Evolutionary conservation across 257 asterid genomes (phyloP).

Genomic region (Catharanthus roseus): DNA sequence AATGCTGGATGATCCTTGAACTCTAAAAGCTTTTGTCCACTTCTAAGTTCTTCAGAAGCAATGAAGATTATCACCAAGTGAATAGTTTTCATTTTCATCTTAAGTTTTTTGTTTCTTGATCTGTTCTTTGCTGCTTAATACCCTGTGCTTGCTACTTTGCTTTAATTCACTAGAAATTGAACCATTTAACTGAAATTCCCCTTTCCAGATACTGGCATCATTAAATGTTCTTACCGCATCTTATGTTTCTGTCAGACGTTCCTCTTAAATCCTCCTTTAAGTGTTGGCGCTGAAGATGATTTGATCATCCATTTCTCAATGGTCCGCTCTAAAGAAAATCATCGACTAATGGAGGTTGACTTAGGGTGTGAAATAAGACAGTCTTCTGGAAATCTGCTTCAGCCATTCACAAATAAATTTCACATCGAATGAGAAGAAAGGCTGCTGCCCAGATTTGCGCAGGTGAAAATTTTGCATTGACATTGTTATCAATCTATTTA

Average conservation of each 20-base stretch:
- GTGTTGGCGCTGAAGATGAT: slow-evolving; percentile 46
- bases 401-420: slow-evolving; percentile 45
- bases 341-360: slow-evolving; percentile 82
- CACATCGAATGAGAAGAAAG: slow-evolving; percentile 58
- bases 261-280: slow-evolving; percentile 59
- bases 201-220: not conserved
- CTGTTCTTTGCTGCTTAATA: not conserved
- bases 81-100: not conserved
- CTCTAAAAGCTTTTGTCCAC: not conserved
- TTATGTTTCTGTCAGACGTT: slow-evolving; percentile 52
- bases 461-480: slow-evolving; percentile 12
- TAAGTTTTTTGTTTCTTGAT: not conserved
- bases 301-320: slow-evolving; percentile 43
- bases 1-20: not conserved
- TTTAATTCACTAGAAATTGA: not conserved
- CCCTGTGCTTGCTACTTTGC: not conserved
- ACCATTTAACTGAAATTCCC: too few species aligned
- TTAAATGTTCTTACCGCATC: slow-evolving; percentile 7
- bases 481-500: not conserved
- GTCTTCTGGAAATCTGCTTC: slow-evolving; percentile 45
- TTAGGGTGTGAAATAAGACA: slow-evolving; percentile 50
- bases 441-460: not conserved
- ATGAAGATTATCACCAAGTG: not conserved
- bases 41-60: not conserved
- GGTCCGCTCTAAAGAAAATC: slow-evolving; percentile 76